A percentile compares a stretch with the other conserved stretches of the same genome.
Conservation (phyloP, 129 eudicot genomes). For the Flaveria linearis region DNA sequence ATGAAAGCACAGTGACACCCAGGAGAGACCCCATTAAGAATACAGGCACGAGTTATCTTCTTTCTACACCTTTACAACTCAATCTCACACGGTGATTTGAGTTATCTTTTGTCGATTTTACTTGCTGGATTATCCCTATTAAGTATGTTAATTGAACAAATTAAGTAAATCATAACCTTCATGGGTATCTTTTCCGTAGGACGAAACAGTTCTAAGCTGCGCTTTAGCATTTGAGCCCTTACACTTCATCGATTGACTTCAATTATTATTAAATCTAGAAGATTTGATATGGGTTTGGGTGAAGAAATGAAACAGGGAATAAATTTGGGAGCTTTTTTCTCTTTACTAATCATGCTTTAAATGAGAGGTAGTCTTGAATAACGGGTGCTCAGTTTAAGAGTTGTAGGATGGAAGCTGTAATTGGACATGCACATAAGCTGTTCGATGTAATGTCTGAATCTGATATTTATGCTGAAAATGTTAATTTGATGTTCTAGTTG, state of each 20-base stretch:
- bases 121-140: background rate
- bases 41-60: constrained; percentile 47
- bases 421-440: constrained; percentile 8
- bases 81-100: constrained; percentile 12
- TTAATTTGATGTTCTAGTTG: constrained; percentile 51
- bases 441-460: constrained; percentile 8
- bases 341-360: background rate
- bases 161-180: background rate
- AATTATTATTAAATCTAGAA: background rate
- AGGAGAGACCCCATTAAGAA: constrained; percentile 75
- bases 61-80: background rate
- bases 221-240: background rate
- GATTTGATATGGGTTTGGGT: background rate
- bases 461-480: background rate
- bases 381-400: background rate
- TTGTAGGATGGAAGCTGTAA: background rate
- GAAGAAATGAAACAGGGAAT: background rate
- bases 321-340: background rate
- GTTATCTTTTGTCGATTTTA: background rate
- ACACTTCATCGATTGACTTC: background rate
- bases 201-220: background rate
- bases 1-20: constrained; percentile 52
- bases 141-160: background rate
- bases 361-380: background rate
- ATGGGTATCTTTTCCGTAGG: background rate